These are phyloP conservation scores for Arthrobotrys sphaeroides DNA, from an alignment of 2,329 filamentous ascomycete genomes.

Conservation along the genomic window DNA sequence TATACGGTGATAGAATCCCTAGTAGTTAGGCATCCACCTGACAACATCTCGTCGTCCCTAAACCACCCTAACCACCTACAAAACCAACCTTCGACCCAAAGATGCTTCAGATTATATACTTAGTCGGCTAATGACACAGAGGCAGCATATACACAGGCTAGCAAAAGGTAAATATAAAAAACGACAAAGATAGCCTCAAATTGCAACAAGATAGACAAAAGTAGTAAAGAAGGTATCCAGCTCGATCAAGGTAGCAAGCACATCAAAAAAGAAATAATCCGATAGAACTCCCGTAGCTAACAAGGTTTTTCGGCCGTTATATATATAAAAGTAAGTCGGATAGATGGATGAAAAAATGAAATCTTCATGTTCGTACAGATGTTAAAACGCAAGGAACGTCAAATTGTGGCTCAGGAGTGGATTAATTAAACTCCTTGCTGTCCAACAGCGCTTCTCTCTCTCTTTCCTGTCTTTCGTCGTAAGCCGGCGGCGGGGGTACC, in stretches of 20 bases:
- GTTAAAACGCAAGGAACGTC: not conserved
- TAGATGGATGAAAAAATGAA: no score
- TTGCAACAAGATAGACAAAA: not conserved
- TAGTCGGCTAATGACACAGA: not conserved
- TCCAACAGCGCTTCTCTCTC: constrained; percentile 27
- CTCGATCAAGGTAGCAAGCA: not conserved
- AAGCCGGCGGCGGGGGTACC: constrained; percentile 39
- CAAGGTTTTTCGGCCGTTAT: not conserved
- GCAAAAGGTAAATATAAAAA: not conserved
- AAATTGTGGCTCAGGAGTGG: not conserved
- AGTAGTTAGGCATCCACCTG: no score
- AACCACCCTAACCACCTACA: no score
- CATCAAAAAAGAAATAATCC: not conserved
- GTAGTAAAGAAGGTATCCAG: not conserved
- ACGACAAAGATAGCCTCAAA: not conserved
- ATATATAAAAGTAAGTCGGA: not conserved
- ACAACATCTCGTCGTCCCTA: no score
- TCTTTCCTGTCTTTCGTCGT: constrained; percentile 19
- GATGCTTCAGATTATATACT: not conserved
- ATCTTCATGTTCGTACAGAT: constrained; percentile 5
- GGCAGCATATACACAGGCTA: not conserved
- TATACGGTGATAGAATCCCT: no score
- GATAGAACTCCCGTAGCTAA: not conserved
- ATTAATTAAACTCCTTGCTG: constrained; percentile 45
- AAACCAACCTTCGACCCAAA: not conserved